Evolutionary conservation across 2,329 filamentous ascomycete species (phyloP).

Genomic region (Samsoniella hepiali): DNA sequence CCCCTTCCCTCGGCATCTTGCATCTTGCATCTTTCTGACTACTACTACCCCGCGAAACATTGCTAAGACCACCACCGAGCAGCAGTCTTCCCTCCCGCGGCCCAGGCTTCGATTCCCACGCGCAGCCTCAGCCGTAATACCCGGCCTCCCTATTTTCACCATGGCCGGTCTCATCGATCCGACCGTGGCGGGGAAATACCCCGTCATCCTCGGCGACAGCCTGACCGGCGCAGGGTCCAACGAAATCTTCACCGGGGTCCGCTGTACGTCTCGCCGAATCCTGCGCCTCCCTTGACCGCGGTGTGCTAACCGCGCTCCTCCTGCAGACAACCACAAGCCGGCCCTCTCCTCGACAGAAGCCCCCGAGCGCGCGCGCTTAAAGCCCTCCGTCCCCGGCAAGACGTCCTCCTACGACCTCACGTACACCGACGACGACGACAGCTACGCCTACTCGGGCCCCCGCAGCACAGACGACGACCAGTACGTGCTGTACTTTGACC

Average conservation of each 20-base stretch:
- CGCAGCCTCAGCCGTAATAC: background rate
- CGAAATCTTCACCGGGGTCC: slow-evolving; percentile 58
- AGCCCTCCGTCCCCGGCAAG: slow-evolving; percentile 47
- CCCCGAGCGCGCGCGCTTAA: slow-evolving; percentile 48
- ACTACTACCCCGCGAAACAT: background rate
- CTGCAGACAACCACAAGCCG: slow-evolving; percentile 62
- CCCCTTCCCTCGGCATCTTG: background rate
- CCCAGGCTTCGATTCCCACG: background rate
- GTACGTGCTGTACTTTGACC: slow-evolving; percentile 73
- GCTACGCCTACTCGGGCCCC: slow-evolving; percentile 59
- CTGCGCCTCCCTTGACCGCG: background rate
- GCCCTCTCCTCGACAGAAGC: slow-evolving; percentile 47
- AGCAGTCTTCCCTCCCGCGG: background rate
- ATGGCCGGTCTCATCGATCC: slow-evolving; percentile 52
- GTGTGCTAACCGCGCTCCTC: slow-evolving; percentile 9
- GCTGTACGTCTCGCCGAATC: slow-evolving; percentile 44
- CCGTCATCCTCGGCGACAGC: slow-evolving; percentile 61
- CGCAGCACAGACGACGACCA: slow-evolving; percentile 54
- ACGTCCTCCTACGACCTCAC: slow-evolving; percentile 54
- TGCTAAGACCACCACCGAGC: background rate
- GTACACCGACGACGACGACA: slow-evolving; percentile 52
- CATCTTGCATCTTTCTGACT: background rate
- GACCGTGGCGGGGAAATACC: slow-evolving; percentile 59
- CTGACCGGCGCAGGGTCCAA: slow-evolving; percentile 54
- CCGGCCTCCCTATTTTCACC: slow-evolving; percentile 4